phyloP scores from a whole-genome alignment of 2,329 filamentous ascomycete species.

The Penicillium oxalicum region DNA sequence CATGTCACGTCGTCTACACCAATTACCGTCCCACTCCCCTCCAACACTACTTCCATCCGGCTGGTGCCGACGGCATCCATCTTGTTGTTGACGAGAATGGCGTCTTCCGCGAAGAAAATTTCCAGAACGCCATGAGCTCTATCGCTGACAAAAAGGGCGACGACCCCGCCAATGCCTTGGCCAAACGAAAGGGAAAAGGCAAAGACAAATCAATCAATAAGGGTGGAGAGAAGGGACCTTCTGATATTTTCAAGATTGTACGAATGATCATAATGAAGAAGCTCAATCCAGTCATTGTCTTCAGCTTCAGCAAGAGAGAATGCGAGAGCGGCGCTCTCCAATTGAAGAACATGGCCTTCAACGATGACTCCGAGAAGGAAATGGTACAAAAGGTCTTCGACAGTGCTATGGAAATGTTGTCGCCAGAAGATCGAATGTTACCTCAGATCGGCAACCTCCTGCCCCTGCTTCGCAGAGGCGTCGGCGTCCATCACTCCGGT shows the following conservation, averaged over 20 bases:
- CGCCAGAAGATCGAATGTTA: constrained; percentile 80
- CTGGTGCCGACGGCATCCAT: constrained; percentile 86
- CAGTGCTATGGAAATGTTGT: constrained; percentile 86
- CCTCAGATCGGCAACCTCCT: constrained; percentile 89
- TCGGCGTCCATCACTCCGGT: constrained; percentile 95
- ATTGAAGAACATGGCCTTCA: constrained; percentile 84
- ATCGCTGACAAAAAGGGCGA: constrained; percentile 84
- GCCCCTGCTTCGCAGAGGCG: constrained; percentile 80
- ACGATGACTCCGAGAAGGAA: constrained; percentile 88
- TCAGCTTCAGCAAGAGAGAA: constrained; percentile 98
- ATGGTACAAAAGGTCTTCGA: constrained; percentile 93
- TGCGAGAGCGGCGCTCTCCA: constrained; percentile 86
- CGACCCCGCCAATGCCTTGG: constrained; percentile 71
- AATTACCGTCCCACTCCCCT: constrained; percentile 95
- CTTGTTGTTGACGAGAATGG: constrained; percentile 96
- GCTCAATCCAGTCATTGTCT: constrained; percentile 97
- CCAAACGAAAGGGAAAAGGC: constrained; percentile 76
- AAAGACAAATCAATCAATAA: constrained; percentile 91
- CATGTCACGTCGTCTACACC: constrained; percentile 97
- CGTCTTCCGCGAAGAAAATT: constrained; percentile 92
- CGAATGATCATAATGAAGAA: constrained; percentile 98
- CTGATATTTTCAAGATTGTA: constrained; percentile 95
- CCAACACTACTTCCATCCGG: constrained; percentile 96
- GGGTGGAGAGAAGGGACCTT: constrained; percentile 64
- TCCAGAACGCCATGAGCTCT: constrained; percentile 87